Conservation (phyloP, 208 protist genomes). For the Wallacemonas rigidus region DNA sequence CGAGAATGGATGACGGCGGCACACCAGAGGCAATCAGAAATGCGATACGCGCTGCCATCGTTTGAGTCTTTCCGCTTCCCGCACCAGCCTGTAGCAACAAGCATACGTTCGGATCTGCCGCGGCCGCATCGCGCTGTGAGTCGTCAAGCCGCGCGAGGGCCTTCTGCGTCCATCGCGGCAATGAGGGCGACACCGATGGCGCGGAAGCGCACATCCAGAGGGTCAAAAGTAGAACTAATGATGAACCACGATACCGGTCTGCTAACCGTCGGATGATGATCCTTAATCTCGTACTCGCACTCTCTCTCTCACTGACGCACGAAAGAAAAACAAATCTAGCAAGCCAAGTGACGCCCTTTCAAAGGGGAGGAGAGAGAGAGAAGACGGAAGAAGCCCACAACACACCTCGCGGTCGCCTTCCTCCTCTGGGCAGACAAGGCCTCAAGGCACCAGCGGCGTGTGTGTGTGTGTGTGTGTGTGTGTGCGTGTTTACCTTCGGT, state of each 20-base stretch:
- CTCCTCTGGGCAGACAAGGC: too few relatives aligned
- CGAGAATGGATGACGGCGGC: constrained; percentile 64
- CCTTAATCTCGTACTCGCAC: too few relatives aligned
- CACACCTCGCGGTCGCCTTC: too few relatives aligned
- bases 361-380: too few relatives aligned
- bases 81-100: constrained; percentile 80
- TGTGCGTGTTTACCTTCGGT: too few relatives aligned
- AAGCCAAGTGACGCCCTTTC: too few relatives aligned
- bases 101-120: constrained; percentile 35
- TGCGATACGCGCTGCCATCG: constrained; percentile 79
- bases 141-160: constrained; percentile 40
- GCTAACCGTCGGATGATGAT: too few relatives aligned
- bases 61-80: constrained; percentile 90
- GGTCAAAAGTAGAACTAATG: too few relatives aligned
- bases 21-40: constrained; percentile 58
- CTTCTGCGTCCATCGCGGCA: not conserved
- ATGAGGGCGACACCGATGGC: not conserved
- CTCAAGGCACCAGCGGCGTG: not conserved
- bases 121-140: constrained; percentile 55
- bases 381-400: too few relatives aligned
- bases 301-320: too few relatives aligned
- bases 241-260: too few relatives aligned
- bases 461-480: constrained; percentile 7
- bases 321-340: too few relatives aligned
- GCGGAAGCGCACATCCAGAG: not conserved